phyloP scores from a whole-genome alignment of 1,284 basidiomycete genomes.

The Heliocybe sulcata region DNA sequence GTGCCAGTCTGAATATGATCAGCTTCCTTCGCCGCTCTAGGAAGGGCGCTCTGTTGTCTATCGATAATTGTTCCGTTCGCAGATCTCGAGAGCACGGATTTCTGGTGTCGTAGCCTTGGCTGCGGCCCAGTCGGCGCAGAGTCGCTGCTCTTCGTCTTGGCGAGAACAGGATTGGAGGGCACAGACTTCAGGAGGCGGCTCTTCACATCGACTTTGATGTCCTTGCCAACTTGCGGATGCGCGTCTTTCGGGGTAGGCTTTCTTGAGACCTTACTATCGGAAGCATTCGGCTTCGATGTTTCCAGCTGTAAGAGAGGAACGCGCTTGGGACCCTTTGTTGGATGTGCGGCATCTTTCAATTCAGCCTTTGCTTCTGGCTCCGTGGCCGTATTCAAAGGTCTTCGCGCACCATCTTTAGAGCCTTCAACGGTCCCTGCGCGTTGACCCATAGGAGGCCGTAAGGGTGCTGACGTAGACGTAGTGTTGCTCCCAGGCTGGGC shows the following conservation, averaged over 20 bases:
- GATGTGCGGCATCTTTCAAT: constrained; percentile 2
- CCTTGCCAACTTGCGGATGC: neutral
- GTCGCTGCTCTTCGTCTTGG: constrained; percentile 2
- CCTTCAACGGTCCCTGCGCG: neutral
- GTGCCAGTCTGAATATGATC: neutral
- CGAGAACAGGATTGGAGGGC: constrained; percentile 5
- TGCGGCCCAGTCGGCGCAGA: neutral
- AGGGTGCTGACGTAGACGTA: neutral
- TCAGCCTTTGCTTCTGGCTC: constrained; percentile 6
- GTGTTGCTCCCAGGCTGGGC: neutral
- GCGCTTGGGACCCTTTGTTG: constrained; percentile 27
- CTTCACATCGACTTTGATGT: neutral
- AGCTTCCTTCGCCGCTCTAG: neutral
- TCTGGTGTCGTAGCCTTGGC: neutral
- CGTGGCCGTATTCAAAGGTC: neutral
- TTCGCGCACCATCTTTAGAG: neutral
- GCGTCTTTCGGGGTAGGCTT: neutral
- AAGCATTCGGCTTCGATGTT: neutral
- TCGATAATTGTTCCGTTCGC: neutral
- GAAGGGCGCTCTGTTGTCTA: neutral
- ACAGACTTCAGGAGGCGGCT: constrained; percentile 2
- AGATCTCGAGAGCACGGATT: neutral
- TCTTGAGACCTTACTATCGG: neutral
- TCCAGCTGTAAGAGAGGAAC: constrained; percentile 17
- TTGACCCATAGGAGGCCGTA: neutral